A percentile compares a stretch with the other conserved stretches of the same genome.
phyloP scores from a whole-genome alignment of 139 green algal species.

The Chlamydomonas applanata region DNA sequence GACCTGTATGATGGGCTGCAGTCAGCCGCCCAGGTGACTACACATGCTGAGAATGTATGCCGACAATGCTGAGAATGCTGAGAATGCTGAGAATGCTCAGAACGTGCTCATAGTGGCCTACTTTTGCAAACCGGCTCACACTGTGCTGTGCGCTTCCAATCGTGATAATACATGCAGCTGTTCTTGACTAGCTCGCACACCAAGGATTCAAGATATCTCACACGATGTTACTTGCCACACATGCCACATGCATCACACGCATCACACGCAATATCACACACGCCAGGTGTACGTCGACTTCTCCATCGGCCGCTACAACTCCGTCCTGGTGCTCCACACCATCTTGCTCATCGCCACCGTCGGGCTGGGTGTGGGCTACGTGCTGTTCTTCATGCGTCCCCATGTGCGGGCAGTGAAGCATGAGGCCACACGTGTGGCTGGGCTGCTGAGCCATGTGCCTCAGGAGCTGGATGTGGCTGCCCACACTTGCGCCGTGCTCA shows the following conservation, averaged over 20 bases:
- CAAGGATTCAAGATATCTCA: too few species aligned
- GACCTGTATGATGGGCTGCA: constrained; percentile 32
- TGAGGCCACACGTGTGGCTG: too few species aligned
- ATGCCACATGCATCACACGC: background rate
- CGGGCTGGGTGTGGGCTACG: background rate
- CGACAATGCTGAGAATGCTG: too few species aligned
- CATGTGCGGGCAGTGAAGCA: too few species aligned
- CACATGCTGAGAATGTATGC: background rate
- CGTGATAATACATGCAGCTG: too few species aligned
- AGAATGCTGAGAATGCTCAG: too few species aligned
- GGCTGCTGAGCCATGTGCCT: too few species aligned
- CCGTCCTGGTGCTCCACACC: constrained; percentile 10
- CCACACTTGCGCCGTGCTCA: too few species aligned
- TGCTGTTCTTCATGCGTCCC: background rate
- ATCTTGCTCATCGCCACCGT: constrained; percentile 3
- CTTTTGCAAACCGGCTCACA: background rate
- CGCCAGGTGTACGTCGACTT: constrained; percentile 1
- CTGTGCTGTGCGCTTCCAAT: too few species aligned
- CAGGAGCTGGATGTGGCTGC: too few species aligned
- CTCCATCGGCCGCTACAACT: constrained; percentile 11
- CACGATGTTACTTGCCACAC: too few species aligned
- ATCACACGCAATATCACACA: background rate
- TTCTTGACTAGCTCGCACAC: background rate
- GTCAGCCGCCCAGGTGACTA: constrained; percentile 14
- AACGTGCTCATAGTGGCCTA: background rate